phyloP scores from a whole-genome alignment of 2,329 filamentous ascomycete genomes.

The Fusarium guadeloupense region DNA sequence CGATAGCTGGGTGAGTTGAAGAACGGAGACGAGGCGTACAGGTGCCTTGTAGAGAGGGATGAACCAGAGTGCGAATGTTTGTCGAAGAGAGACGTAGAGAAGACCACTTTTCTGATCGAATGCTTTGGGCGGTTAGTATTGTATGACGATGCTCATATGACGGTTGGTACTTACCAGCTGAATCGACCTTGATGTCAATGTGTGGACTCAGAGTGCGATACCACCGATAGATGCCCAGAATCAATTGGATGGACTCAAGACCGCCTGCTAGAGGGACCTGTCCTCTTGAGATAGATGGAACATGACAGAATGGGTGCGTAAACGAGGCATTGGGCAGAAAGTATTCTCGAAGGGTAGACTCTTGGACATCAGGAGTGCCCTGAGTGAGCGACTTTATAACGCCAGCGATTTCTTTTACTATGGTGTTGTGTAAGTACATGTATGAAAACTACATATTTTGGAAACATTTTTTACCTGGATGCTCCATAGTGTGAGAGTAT shows the following conservation, averaged over 20 bases:
- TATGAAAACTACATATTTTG: not conserved
- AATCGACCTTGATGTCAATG: slow-evolving; percentile 74
- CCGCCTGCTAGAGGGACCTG: slow-evolving; percentile 53
- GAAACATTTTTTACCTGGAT: slow-evolving; percentile 50
- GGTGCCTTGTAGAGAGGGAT: slow-evolving; percentile 77
- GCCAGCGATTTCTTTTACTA: slow-evolving; percentile 67
- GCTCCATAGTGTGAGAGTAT: slow-evolving; percentile 44
- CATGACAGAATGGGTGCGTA: slow-evolving; percentile 80
- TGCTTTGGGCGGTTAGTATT: slow-evolving; percentile 53
- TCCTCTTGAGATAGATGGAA: slow-evolving; percentile 61
- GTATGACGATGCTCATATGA: accelerated
- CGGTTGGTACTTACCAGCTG: slow-evolving; percentile 52
- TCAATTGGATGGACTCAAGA: slow-evolving; percentile 71
- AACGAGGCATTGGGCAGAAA: slow-evolving; percentile 79
- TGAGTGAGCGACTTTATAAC: slow-evolving; percentile 76
- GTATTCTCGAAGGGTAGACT: slow-evolving; percentile 72
- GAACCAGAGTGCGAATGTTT: slow-evolving; percentile 81
- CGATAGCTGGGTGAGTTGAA: slow-evolving; percentile 65
- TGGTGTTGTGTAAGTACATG: not conserved
- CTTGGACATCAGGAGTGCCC: slow-evolving; percentile 72
- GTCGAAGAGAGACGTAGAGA: slow-evolving; percentile 79
- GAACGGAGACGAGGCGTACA: slow-evolving; percentile 73
- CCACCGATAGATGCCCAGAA: slow-evolving; percentile 79
- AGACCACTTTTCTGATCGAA: slow-evolving; percentile 71
- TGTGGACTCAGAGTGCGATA: slow-evolving; percentile 84